Base-by-base conservation (phyloP, 139 green algal genomes). In the Diplosphaera chodatii region DNA sequence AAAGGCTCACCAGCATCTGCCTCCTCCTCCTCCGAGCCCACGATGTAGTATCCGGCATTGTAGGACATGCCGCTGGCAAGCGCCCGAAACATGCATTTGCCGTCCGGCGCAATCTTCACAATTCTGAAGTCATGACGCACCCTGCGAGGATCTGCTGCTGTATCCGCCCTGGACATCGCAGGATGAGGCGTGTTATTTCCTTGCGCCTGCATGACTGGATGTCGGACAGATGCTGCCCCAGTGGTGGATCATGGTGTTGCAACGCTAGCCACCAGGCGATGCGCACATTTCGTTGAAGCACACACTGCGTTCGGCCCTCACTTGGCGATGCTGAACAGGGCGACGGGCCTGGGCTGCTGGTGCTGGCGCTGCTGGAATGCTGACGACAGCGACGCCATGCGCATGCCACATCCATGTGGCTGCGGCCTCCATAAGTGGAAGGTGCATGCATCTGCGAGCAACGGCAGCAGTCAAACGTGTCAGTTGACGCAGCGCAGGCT, bases 51-150 rank as follows among this genome's bases (percentile, higher is more conserved):
- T 0, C 80, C 85, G 66, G 86, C 66, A 63, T 88, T 89, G 65
- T 66, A 70, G 21, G 81, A 70, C 65, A 90, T 66, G 1, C 85
- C 85, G 48, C 77, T 69, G 1, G 82, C 82, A 32, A 90, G 40
- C 8, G 84, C 83, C 21, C 86, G 63, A 72, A 91, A 91, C 80
- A 91, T 85, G 74, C 86, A 91, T 40, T 81, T 76, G 3, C 86
- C 86, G 48, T 91, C 86, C 0, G 76, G 83, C 33, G 62, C 63
- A 18, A 89, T 78, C 3, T 56, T 56, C 1, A 85, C 37, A 21
- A 88, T 75, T 1, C 70, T 40, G 10, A 86, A 34, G 15, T 67
- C 34, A 32, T 55, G 31, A 15, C 34, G 31, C n/a, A 69, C 31
- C 16, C 48, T 25, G 3, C 16, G 48, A 10, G 48, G 16, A 3